Conservation (phyloP, 176 grass and related monocot genomes). For the Lolium rigidum region DNA sequence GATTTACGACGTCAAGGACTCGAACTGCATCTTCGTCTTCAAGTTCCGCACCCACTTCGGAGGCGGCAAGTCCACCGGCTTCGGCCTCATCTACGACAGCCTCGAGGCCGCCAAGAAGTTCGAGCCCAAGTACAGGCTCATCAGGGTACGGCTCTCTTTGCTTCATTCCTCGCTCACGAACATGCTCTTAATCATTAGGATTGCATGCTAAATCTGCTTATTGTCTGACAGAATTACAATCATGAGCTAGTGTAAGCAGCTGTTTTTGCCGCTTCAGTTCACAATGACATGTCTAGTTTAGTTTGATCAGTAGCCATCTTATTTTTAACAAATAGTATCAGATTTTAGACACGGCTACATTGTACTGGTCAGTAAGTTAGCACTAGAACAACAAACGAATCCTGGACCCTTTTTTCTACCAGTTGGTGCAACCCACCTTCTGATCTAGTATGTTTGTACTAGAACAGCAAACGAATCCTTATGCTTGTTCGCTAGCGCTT, state of each 20-base stretch:
- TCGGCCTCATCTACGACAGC: slow-evolving; percentile 93
- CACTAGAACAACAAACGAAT: neutral
- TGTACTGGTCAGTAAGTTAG: neutral
- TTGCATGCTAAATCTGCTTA: neutral
- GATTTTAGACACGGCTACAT: neutral
- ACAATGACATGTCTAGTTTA: neutral
- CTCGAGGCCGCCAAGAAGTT: slow-evolving; percentile 86
- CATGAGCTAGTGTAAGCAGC: too few relatives aligned
- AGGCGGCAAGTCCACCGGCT: slow-evolving; percentile 92
- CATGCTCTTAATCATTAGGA: neutral
- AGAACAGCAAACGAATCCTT: neutral
- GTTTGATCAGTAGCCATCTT: too few relatives aligned
- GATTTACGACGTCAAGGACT: slow-evolving; percentile 80
- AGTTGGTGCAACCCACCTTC: neutral
- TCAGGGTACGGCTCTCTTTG: slow-evolving; percentile 58
- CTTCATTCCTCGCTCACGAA: accelerated
- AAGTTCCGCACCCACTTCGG: slow-evolving; percentile 98
- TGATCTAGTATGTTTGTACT: neutral
- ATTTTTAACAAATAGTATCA: neutral
- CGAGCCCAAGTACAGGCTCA: slow-evolving; percentile 96
- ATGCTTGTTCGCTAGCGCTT: neutral
- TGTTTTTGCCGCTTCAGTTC: too few relatives aligned
- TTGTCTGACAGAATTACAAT: too few relatives aligned
- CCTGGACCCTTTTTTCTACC: neutral
- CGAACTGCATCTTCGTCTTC: slow-evolving; percentile 96